Evolutionary conservation across 106 monocot genomes (phyloP).

Genomic region (Dioscorea alata): DNA sequence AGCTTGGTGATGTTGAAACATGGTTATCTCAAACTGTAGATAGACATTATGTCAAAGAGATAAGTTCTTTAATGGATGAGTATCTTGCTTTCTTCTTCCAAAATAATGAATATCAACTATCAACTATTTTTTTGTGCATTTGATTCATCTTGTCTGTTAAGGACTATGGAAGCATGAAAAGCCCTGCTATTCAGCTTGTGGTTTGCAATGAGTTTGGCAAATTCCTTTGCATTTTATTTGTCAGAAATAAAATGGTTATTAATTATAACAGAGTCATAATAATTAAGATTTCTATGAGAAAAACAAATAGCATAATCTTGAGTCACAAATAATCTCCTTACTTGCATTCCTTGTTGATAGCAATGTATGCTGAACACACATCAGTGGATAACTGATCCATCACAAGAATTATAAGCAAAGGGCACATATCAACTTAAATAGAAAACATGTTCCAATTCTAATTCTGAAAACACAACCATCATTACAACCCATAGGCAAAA

Average conservation of each 20-base stretch:
- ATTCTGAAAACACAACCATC: not conserved
- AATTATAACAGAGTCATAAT: not conserved
- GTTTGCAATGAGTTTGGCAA: constrained; percentile 55
- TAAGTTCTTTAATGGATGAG: too few species aligned
- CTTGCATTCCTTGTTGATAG: constrained; percentile 63
- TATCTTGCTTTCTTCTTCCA: too few species aligned
- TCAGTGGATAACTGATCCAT: constrained; percentile 70
- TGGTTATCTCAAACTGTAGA: too few species aligned
- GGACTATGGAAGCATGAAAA: too few species aligned
- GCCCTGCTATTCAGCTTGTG: constrained; percentile 61
- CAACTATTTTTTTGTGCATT: too few species aligned
- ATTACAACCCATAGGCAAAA: too few species aligned
- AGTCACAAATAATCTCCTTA: not conserved
- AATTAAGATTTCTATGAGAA: not conserved
- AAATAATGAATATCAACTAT: too few species aligned
- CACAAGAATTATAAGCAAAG: constrained; percentile 2
- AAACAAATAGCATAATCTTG: not conserved
- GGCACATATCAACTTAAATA: constrained; percentile 4
- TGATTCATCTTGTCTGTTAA: too few species aligned
- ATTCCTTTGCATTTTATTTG: constrained; percentile 34
- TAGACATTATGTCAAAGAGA: too few species aligned
- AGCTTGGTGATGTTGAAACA: too few species aligned
- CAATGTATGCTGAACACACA: constrained; percentile 51
- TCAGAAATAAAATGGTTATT: not conserved
- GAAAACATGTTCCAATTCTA: not conserved